Evolutionary conservation across 1,284 basidiomycete genomes (phyloP), one percentile per base, ranked within the genome.

Genomic region (Ustilago trichophora): DNA sequence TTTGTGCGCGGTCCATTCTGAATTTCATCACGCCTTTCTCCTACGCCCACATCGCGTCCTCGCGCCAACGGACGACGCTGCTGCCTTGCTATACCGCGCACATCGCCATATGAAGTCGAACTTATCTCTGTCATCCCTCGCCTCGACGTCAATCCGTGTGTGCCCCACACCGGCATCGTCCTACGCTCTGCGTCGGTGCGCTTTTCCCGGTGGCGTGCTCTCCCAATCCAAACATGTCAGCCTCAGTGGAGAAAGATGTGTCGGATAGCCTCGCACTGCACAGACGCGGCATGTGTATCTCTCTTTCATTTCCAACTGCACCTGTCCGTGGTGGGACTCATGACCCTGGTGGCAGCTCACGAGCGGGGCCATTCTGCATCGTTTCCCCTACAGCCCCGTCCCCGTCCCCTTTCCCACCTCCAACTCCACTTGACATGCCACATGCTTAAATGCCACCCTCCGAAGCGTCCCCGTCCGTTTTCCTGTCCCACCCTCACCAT

Each of bases 251-350:
- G n/a, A n/a, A n/a, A n/a, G n/a, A n/a, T n/a, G n/a, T n/a, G n/a
- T n/a, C n/a, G n/a, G n/a, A n/a, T n/a, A n/a, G n/a, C n/a, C n/a
- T n/a, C n/a, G n/a, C n/a, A n/a, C n/a, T 13, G 32, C 13, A n/a
- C 29, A 21, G 15, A 12, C 6, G 3, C 54, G 46, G 46, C 46
- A 56, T 49, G 54, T 38, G 41, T 24, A 46, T 25, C 33, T 51
- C 9, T 22, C 13, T 19, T 24, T 43, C 34, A 36, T 42, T 16
- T 32, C 16, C 19, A 32, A 10, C 38, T 19, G 32, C n/a, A n/a
- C 8, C n/a, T 26, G 29, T n/a, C n/a, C n/a, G n/a, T 43, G 48
- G 56, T 58, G 56, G 56, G 56, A 19, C 43, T n/a, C 32, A 33
- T 40, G 43, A 59, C 38, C 35, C 35, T 37, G 49, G 49, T 48